These are phyloP conservation scores for Trichosanthes truncata DNA, from an alignment of 306 rosid genomes.

Conservation along the genomic window DNA sequence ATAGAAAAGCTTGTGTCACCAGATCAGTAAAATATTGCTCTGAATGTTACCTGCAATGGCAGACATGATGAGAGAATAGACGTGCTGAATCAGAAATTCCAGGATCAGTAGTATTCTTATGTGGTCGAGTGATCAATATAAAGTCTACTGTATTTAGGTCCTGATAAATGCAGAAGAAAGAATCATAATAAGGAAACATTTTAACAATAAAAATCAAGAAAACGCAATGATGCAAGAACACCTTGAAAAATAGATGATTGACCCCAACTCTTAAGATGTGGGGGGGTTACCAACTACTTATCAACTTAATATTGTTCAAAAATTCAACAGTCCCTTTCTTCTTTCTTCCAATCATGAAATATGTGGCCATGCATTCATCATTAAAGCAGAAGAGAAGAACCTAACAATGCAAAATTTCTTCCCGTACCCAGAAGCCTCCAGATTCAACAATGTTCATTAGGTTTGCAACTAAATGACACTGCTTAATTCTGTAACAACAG, in stretches of 20 bases:
- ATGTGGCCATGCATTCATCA: neutral
- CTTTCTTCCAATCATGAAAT: neutral
- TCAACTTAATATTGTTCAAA: neutral
- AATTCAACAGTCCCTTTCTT: neutral
- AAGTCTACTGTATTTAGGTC: constrained; percentile 62
- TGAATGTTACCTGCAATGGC: constrained; percentile 74
- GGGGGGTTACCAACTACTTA: neutral
- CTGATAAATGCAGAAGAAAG: constrained; percentile 29
- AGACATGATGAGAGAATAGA: constrained; percentile 67
- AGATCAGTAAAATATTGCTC: neutral
- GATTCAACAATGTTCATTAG: neutral
- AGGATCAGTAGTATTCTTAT: constrained; percentile 30
- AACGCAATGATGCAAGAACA: neutral
- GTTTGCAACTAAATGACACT: neutral
- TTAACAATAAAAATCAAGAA: neutral
- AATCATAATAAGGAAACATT: neutral
- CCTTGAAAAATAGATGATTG: neutral
- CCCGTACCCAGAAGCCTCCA: neutral
- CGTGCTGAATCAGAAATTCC: constrained; percentile 35
- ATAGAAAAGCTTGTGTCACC: neutral
- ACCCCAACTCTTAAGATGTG: neutral
- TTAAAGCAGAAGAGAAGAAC: neutral
- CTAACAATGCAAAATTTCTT: neutral
- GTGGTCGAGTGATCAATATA: constrained; percentile 57
- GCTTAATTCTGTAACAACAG: neutral